Percentiles rank a stretch among this genome's conserved stretches.
These are phyloP conservation scores for Phytopythium cucurbitacearum DNA, from an alignment of 352 stramenopile species.

Conservation along the genomic window DNA sequence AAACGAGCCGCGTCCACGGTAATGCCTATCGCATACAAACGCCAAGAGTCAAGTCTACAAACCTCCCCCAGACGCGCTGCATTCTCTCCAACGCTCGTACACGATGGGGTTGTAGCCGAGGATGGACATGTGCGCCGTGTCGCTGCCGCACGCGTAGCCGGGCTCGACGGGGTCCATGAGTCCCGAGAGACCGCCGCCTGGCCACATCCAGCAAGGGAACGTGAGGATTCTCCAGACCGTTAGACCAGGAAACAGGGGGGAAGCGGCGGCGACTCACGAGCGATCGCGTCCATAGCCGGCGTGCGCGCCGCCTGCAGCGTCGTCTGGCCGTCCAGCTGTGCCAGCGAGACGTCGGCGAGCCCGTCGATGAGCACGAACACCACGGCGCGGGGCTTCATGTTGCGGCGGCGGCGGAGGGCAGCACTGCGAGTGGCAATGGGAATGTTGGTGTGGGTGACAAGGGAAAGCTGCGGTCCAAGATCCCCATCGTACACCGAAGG, in stretches of 20 bases:
- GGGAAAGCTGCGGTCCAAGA: too few relatives aligned
- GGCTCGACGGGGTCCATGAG: conserved; percentile 84
- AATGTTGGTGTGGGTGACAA: neutral
- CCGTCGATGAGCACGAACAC: conserved; percentile 88
- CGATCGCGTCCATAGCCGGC: conserved; percentile 83
- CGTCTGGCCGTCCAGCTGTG: conserved; percentile 44
- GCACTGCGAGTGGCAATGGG: neutral
- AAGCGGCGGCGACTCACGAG: conserved; percentile 32
- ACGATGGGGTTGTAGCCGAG: conserved; percentile 83
- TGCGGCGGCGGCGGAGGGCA: neutral
- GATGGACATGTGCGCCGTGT: conserved; percentile 90
- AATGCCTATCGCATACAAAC: conserved; percentile 41
- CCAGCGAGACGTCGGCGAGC: conserved; percentile 70
- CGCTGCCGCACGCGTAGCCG: conserved; percentile 79
- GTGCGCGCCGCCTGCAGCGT: conserved; percentile 66
- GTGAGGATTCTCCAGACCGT: neutral
- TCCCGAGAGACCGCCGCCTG: conserved; percentile 71
- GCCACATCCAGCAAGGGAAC: neutral
- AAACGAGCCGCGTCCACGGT: conserved; percentile 82
- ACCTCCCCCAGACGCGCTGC: neutral
- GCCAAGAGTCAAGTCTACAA: conserved; percentile 5
- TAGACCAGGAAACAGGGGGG: too few relatives aligned
- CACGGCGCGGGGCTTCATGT: conserved; percentile 48
- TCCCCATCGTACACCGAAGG: too few relatives aligned
- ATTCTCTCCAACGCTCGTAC: conserved; percentile 20